Base-by-base conservation (phyloP, 139 green algal genomes). In the Pseudopediastrum boryanum region DNA sequence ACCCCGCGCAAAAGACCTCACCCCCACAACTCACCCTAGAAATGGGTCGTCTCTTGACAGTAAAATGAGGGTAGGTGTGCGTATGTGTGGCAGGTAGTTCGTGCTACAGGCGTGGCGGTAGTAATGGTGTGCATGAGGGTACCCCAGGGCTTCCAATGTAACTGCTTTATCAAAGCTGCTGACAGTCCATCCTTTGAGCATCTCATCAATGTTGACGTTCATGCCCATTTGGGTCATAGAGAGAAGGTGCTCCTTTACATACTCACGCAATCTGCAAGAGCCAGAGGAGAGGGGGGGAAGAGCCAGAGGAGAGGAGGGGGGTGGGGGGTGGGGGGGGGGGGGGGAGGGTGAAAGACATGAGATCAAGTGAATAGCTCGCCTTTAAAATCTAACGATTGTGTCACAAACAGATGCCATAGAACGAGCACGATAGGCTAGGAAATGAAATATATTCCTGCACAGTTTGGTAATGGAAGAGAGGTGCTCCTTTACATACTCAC, bases 21-120 rank as follows among this genome's bases (percentile, higher is more conserved):
- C n/a, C 2, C 23, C 69, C 48, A 44, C 64, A 25, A 4, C 79
- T 78, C 72, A 88, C 84, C 89, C 89, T 42, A 93, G 64, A 48
- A 93, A 93, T 0, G 87, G 87, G 59, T 93, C 89, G 65, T 93
- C 89, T 27, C 74, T 46, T 13, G 85, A 79, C 19, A 86, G 35
- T 29, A 93, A 68, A 59, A 93, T 87, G 13, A 93, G 80, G 0
- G 82, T 87, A 13, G 86, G 87, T 19, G 86, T 91, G 36, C 62
- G 51, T 23, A 90, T 89, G 46, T 85, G 56, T 1, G 87, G 84
- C 44, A 92, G 88, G 78, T 85, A 86, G 38, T 83, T 82, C 27
- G 76, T 82, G 51, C 59, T 62, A 52, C 76, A 82, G 13, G 76
- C 76, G 54, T 82, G 76, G 25, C 76, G 50, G 56, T 78, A 78